These are phyloP conservation scores for Fallopia convolvulus DNA, from an alignment of 148 eudicot genomes.

Conservation along the genomic window DNA sequence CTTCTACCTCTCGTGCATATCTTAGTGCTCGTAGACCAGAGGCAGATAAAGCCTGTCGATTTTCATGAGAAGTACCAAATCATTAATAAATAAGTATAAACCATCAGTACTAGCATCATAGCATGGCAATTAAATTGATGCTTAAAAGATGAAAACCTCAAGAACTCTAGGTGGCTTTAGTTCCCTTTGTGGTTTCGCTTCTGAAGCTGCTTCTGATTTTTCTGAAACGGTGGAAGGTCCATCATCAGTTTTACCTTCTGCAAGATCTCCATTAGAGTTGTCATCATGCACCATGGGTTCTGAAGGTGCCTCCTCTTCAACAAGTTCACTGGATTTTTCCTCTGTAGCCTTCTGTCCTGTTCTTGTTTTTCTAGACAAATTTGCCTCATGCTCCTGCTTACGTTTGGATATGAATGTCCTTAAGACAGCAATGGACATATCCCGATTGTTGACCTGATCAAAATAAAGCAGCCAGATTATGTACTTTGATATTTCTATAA, in stretches of 20 bases:
- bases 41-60: constrained; percentile 78
- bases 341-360: constrained; percentile 23
- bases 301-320: constrained; percentile 21
- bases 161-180: constrained; percentile 86
- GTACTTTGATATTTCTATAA: constrained; percentile 13
- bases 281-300: constrained; percentile 26
- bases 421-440: constrained; percentile 88
- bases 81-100: neutral
- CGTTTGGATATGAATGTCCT: constrained; percentile 75
- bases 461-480: constrained; percentile 4
- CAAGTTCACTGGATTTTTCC: constrained; percentile 24
- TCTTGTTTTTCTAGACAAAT: constrained; percentile 40
- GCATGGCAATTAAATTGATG: neutral
- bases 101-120: constrained; percentile 2
- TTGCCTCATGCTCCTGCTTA: constrained; percentile 68
- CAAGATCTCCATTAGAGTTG: constrained; percentile 44
- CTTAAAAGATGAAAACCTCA: constrained; percentile 46
- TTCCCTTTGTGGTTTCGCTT: constrained; percentile 45
- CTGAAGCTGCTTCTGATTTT: constrained; percentile 26
- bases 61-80: constrained; percentile 10
- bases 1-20: constrained; percentile 97
- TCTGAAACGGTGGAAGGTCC: constrained; percentile 34
- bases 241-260: constrained; percentile 40
- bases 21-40: constrained; percentile 95
- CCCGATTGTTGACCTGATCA: constrained; percentile 86